Conservation (phyloP, 2,329 filamentous ascomycete species). For the Aspergillus hortae region DNA sequence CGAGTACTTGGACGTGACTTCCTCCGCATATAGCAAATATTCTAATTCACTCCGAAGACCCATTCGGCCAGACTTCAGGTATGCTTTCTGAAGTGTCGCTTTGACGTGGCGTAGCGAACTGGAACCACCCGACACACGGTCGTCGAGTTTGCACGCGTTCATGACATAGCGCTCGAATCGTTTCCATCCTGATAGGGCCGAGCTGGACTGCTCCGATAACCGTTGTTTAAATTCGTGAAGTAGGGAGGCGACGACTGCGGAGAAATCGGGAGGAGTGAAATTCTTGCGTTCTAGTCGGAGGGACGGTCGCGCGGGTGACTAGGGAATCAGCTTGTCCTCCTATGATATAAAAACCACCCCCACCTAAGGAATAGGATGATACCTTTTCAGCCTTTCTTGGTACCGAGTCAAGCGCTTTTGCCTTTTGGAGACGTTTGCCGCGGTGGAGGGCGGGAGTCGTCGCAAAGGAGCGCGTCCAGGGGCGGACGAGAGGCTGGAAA, state of each 20-base stretch:
- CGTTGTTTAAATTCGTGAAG: slow-evolving; percentile 23
- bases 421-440: slow-evolving; percentile 6
- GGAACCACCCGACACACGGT: slow-evolving; percentile 12
- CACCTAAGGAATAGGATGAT: background rate
- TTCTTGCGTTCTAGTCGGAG: slow-evolving; percentile 3
- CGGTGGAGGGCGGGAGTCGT: slow-evolving; percentile 27
- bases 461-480: slow-evolving; percentile 27
- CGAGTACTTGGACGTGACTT: slow-evolving; percentile 57
- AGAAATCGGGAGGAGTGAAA: slow-evolving; percentile 24
- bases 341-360: background rate
- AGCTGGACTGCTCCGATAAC: slow-evolving; percentile 11
- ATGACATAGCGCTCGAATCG: slow-evolving; percentile 29
- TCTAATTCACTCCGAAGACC: slow-evolving; percentile 59
- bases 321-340: background rate
- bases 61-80: slow-evolving; percentile 50
- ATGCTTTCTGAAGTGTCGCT: slow-evolving; percentile 54
- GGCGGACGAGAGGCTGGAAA: slow-evolving; percentile 30
- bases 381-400: slow-evolving; percentile 1
- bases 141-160: slow-evolving; percentile 28
- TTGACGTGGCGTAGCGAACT: slow-evolving; percentile 24
- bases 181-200: slow-evolving; percentile 21
- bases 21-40: slow-evolving; percentile 65
- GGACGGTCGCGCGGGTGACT: slow-evolving; percentile 4
- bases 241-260: slow-evolving; percentile 21
- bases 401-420: slow-evolving; percentile 6